phyloP scores from a whole-genome alignment of 371 early-diverging fungal genomes.

The Mortierella sp. region DNA sequence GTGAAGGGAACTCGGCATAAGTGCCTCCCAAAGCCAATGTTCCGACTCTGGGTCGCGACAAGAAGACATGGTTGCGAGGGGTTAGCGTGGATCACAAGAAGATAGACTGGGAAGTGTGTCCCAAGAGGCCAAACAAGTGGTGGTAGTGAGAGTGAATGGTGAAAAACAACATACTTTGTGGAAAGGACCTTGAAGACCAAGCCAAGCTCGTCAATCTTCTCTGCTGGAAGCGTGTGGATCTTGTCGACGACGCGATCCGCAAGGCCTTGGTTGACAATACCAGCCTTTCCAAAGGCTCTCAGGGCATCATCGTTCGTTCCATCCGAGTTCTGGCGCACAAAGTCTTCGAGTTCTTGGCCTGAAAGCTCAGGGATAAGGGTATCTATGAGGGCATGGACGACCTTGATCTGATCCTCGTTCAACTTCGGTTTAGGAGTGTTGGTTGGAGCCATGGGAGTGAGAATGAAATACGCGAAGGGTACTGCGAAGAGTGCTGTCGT shows the following conservation, averaged over 20 bases:
- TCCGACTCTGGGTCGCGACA: constrained; percentile 53
- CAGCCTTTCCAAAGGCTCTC: constrained; percentile 39
- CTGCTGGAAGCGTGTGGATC: constrained; percentile 28
- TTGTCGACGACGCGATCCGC: constrained; percentile 27
- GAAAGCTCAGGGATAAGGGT: constrained; percentile 58
- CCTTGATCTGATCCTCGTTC: constrained; percentile 55
- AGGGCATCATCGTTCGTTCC: constrained; percentile 48
- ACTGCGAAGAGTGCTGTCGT: too few relatives aligned
- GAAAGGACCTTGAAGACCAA: constrained; percentile 44
- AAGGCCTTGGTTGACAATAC: constrained; percentile 35
- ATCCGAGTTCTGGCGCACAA: constrained; percentile 37
- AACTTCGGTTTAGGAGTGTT: constrained; percentile 27
- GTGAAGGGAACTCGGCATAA: constrained; percentile 58
- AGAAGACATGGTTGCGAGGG: too few relatives aligned
- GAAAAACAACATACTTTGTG: constrained; percentile 49
- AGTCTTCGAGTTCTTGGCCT: constrained; percentile 46
- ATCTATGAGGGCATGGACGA: constrained; percentile 58
- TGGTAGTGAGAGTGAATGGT: too few relatives aligned
- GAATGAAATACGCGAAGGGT: too few relatives aligned
- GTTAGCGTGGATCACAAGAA: too few relatives aligned
- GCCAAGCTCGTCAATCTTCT: constrained; percentile 52
- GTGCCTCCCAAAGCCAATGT: constrained; percentile 67
- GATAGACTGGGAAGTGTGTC: too few relatives aligned
- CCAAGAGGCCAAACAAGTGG: too few relatives aligned
- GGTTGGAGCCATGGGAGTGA: constrained; percentile 10